These are phyloP conservation scores for Hygrophoropsis aurantiaca DNA, from an alignment of 768 basidiomycete genomes.

Conservation along the genomic window DNA sequence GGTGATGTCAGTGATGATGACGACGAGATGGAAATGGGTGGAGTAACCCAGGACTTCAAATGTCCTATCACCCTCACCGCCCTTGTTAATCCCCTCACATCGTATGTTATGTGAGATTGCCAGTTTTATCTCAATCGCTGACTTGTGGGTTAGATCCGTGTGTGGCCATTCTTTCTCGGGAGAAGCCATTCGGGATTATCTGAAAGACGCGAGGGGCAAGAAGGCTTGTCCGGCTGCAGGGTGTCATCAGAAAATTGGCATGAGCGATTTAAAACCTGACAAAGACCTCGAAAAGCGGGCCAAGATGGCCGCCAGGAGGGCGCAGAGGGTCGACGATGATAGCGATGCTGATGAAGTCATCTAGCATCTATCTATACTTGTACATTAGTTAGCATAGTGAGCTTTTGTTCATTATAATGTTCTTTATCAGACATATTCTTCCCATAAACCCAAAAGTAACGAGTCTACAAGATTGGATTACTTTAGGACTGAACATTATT, in stretches of 20 bases:
- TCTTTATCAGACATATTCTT: no score
- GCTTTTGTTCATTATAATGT: no score
- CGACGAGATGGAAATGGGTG: constrained; percentile 87
- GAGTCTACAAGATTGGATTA: no score
- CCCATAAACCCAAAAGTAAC: no score
- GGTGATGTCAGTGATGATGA: constrained; percentile 83
- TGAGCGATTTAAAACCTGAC: constrained; percentile 52
- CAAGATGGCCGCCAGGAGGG: constrained; percentile 56
- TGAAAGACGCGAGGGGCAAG: constrained; percentile 35
- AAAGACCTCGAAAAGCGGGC: constrained; percentile 62
- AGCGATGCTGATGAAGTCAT: constrained; percentile 48
- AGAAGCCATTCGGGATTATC: constrained; percentile 65
- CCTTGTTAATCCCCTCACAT: constrained; percentile 75
- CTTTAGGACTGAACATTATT: no score
- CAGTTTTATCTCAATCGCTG: constrained; percentile 2
- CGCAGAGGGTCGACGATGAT: constrained; percentile 39
- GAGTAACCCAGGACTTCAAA: constrained; percentile 77
- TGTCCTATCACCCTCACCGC: constrained; percentile 77
- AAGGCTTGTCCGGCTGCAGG: constrained; percentile 71
- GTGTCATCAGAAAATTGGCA: constrained; percentile 58
- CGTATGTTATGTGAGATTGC: constrained; percentile 51
- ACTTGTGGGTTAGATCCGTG: constrained; percentile 40
- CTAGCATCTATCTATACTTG: constrained; percentile 34
- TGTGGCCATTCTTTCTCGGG: constrained; percentile 86
- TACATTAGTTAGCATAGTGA: no score